phyloP scores from a whole-genome alignment of 768 basidiomycete genomes.

The Leccinum incarnatum region DNA sequence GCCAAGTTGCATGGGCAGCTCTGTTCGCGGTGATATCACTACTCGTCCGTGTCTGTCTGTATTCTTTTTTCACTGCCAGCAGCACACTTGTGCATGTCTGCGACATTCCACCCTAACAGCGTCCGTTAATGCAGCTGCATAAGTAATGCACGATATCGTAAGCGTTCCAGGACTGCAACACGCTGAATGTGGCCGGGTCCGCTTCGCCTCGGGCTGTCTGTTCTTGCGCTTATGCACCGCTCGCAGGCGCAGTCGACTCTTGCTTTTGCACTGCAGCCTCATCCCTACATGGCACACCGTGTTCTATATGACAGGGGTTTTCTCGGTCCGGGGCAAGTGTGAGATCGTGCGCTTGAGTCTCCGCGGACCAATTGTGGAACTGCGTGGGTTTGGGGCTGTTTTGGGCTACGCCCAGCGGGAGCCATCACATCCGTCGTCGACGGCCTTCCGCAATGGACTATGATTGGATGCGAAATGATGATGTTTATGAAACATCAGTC shows the following conservation, averaged over 20 bases:
- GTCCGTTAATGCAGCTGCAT: not conserved
- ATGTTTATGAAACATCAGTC: constrained; percentile 20
- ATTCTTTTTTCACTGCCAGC: not conserved
- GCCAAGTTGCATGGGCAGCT: constrained; percentile 4
- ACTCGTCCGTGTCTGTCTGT: not conserved
- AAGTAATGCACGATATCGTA: constrained; percentile 1
- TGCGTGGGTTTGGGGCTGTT: constrained; percentile 18
- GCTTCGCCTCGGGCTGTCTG: not conserved
- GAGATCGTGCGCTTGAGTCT: constrained; percentile 10
- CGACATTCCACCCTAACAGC: constrained; percentile 8
- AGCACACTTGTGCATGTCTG: not conserved
- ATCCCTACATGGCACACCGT: not conserved
- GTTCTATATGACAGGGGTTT: constrained; percentile 1
- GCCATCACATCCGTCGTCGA: constrained; percentile 20
- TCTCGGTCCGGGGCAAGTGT: constrained; percentile 5
- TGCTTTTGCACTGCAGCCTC: not conserved
- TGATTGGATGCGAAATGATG: constrained; percentile 14
- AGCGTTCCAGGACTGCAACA: not conserved
- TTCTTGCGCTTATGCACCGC: constrained; percentile 11
- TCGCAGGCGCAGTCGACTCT: constrained; percentile 1
- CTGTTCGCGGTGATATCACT: not conserved
- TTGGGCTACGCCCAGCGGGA: constrained; percentile 11
- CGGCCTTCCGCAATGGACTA: constrained; percentile 21
- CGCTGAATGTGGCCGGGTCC: not conserved
- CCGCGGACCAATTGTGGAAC: constrained; percentile 25